These are phyloP conservation scores for Hyaloperonospora arabidopsidis DNA, from an alignment of 352 stramenopile species.

Conservation along the genomic window DNA sequence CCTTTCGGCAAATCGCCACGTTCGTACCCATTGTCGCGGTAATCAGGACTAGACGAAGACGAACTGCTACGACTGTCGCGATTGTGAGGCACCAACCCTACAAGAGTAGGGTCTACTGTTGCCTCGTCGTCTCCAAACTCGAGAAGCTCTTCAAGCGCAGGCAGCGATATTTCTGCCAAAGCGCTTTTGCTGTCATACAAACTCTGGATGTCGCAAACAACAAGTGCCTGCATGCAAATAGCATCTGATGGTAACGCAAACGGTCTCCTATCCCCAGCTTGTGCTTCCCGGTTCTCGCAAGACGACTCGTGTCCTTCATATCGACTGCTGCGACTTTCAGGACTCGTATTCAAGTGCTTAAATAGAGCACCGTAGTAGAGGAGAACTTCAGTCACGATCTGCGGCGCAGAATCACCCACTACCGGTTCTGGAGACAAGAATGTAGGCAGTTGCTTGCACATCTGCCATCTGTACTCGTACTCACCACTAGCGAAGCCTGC, in stretches of 20 bases:
- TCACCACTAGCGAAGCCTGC: slow-evolving; percentile 47
- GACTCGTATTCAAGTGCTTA: slow-evolving; percentile 47
- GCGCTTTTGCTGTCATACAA: slow-evolving; percentile 74
- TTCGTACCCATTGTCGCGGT: slow-evolving; percentile 30
- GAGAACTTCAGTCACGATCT: slow-evolving; percentile 70
- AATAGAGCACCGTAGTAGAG: slow-evolving; percentile 68
- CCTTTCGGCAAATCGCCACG: slow-evolving; percentile 33
- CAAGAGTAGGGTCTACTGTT: slow-evolving; percentile 39
- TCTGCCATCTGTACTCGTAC: slow-evolving; percentile 68
- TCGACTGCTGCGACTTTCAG: slow-evolving; percentile 34
- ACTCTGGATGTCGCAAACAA: slow-evolving; percentile 75
- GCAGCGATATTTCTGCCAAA: slow-evolving; percentile 52
- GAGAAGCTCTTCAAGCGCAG: slow-evolving; percentile 57
- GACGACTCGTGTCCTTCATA: slow-evolving; percentile 26
- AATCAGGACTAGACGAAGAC: slow-evolving; percentile 29
- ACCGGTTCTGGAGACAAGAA: slow-evolving; percentile 42
- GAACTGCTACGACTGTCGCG: slow-evolving; percentile 34
- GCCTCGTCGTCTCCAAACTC: slow-evolving; percentile 75
- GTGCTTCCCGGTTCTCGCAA: slow-evolving; percentile 5
- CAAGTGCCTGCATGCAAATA: slow-evolving; percentile 54
- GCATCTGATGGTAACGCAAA: slow-evolving; percentile 49
- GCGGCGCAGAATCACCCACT: slow-evolving; percentile 48
- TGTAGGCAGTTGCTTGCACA: slow-evolving; percentile 52
- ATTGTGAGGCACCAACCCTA: slow-evolving; percentile 31
- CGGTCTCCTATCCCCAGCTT: slow-evolving; percentile 9